phyloP scores from a whole-genome alignment of 139 green algal genomes.

The Chlamydomonas asymmetrica region DNA sequence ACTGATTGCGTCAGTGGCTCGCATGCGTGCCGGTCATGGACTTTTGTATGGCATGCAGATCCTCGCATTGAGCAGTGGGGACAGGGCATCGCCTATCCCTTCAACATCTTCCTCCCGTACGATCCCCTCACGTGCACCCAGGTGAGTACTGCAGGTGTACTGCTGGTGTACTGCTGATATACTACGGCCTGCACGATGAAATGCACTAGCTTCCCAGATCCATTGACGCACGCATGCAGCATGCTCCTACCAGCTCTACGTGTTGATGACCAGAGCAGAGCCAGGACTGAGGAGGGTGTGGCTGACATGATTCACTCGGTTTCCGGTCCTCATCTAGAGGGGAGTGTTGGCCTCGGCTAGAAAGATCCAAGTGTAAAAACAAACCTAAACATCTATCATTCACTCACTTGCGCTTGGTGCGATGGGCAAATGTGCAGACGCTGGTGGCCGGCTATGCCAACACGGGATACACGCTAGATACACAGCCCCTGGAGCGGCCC shows the following conservation, averaged over 20 bases:
- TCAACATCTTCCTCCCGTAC: constrained; percentile 38
- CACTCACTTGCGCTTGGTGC: not conserved
- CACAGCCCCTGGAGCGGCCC: not conserved
- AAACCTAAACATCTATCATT: not conserved
- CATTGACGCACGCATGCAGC: not conserved
- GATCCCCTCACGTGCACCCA: constrained; percentile 51
- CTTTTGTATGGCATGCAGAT: no score
- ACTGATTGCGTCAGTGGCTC: no score
- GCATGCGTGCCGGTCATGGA: no score
- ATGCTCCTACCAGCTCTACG: constrained; percentile 3
- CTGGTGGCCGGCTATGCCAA: not conserved
- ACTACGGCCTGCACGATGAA: not conserved
- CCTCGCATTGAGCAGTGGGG: constrained; percentile 38
- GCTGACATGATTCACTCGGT: not conserved
- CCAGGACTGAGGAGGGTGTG: not conserved
- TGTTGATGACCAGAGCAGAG: not conserved
- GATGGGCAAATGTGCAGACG: not conserved
- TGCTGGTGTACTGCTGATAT: not conserved
- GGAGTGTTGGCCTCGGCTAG: no score
- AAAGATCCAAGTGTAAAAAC: not conserved
- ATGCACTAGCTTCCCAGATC: not conserved
- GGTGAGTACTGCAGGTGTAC: not conserved
- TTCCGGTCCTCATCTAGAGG: not conserved
- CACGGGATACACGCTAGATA: not conserved
- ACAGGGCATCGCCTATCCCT: constrained; percentile 41